These are phyloP conservation scores for Saccharomycopsis malanga DNA, from an alignment of 805 yeast species.

Conservation along the genomic window DNA sequence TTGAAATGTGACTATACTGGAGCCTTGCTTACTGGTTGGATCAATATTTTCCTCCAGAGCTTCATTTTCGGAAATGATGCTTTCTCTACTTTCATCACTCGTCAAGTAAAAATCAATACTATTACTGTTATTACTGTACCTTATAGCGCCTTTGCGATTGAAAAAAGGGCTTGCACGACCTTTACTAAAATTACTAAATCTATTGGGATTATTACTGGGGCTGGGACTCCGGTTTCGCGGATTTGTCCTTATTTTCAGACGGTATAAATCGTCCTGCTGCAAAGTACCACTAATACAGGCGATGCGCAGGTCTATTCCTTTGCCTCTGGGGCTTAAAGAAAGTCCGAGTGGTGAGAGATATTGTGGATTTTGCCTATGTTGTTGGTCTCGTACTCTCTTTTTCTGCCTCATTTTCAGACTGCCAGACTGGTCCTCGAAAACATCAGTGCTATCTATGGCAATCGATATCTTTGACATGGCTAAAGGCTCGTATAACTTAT, in stretches of 20 bases:
- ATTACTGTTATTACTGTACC: too few species aligned
- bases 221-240: background rate
- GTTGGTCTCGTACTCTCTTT: background rate
- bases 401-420: too few species aligned
- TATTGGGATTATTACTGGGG: background rate
- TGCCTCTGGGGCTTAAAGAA: background rate
- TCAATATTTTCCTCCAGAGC: background rate
- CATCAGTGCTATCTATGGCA: slow-evolving; percentile 1
- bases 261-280: too few species aligned
- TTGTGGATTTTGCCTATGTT: background rate
- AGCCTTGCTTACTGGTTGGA: too few species aligned
- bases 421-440: too few species aligned
- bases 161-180: too few species aligned
- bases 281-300: too few species aligned
- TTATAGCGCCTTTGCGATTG: too few species aligned
- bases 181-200: too few species aligned
- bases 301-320: background rate
- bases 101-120: slow-evolving; percentile 1
- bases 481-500: background rate
- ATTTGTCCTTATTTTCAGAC: too few species aligned
- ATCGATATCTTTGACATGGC: slow-evolving; percentile 3
- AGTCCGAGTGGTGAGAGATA: background rate
- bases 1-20: too few species aligned
- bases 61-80: background rate
- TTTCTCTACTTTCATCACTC: background rate